Evolutionary conservation across 306 rosid species (phyloP).

Genomic region (Macrotyloma uniflorum): DNA sequence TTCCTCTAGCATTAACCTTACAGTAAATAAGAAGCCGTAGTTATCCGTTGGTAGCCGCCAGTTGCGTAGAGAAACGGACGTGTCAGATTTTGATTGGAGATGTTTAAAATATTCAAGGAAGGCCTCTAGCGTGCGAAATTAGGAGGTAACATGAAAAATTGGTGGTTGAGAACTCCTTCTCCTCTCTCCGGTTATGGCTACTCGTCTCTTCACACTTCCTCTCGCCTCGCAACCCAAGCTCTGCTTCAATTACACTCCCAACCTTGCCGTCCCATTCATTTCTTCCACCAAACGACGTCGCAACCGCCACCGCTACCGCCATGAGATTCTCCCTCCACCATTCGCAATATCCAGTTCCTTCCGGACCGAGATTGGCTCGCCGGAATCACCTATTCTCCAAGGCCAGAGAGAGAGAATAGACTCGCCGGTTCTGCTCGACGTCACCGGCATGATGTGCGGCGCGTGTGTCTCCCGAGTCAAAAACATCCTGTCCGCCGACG

Average conservation of each 20-base stretch:
- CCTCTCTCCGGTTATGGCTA: constrained; percentile 44
- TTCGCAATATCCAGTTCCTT: constrained; percentile 56
- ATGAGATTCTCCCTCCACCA: constrained; percentile 14
- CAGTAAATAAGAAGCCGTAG: not conserved
- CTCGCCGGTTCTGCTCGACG: constrained; percentile 73
- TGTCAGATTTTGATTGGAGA: constrained; percentile 25
- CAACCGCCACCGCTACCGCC: constrained; percentile 21
- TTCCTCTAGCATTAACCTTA: too few relatives aligned
- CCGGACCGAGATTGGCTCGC: constrained; percentile 35
- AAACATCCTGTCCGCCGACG: constrained; percentile 69
- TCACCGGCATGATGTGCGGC: constrained; percentile 97
- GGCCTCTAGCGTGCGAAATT: constrained; percentile 20
- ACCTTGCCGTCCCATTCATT: constrained; percentile 42
- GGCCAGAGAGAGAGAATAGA: constrained; percentile 42
- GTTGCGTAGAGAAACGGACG: not conserved
- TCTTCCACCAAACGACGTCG: constrained; percentile 41
- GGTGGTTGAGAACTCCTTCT: constrained; percentile 22
- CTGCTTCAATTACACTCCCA: constrained; percentile 42
- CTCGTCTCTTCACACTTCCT: constrained; percentile 49
- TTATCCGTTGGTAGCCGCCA: not conserved
- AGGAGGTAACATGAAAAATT: constrained; percentile 13
- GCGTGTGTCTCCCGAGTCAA: constrained; percentile 92
- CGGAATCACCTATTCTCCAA: constrained; percentile 16
- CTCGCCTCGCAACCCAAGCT: constrained; percentile 49
- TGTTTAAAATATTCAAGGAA: not conserved